A percentile compares a stretch with the other conserved stretches of the same genome.
These are phyloP conservation scores for Gigaspora rosea DNA, from an alignment of 192 early-diverging fungal species.

Conservation along the genomic window DNA sequence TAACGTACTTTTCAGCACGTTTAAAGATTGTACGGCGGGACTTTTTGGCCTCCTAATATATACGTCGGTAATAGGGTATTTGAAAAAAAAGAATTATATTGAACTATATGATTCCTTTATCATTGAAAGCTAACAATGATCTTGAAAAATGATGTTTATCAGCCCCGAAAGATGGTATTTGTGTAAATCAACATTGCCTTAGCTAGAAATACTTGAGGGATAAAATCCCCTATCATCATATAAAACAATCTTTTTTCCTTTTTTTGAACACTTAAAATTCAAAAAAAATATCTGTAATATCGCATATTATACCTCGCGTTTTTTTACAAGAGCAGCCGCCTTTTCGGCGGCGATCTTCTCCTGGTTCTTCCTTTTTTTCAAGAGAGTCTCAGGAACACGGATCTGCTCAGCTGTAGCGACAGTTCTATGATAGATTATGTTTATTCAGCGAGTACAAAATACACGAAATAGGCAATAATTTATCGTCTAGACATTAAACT, in stretches of 20 bases:
- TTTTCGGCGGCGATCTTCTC: slow-evolving; percentile 70
- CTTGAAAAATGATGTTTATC: slow-evolving; percentile 40
- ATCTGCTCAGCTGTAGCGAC: slow-evolving; percentile 68
- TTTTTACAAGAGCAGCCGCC: slow-evolving; percentile 54
- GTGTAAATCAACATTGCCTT: slow-evolving; percentile 46
- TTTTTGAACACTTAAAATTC: background rate
- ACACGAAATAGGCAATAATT: background rate
- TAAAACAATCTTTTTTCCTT: slow-evolving; percentile 35
- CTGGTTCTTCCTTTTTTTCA: slow-evolving; percentile 82
- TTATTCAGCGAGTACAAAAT: background rate
- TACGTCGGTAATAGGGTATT: background rate
- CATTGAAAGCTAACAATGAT: no score
- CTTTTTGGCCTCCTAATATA: slow-evolving; percentile 44
- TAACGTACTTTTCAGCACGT: slow-evolving; percentile 98
- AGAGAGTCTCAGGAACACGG: slow-evolving; percentile 83
- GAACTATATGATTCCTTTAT: no score
- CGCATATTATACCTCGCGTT: slow-evolving; percentile 50
- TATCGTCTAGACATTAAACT: background rate
- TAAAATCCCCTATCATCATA: slow-evolving; percentile 49
- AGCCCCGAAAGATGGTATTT: slow-evolving; percentile 83
- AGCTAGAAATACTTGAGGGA: slow-evolving; percentile 42
- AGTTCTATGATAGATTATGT: slow-evolving; percentile 42
- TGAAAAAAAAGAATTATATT: no score
- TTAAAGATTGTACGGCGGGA: slow-evolving; percentile 98
- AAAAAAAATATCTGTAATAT: background rate